These are phyloP conservation scores for Cryptococcus deneoformans DNA, from an alignment of 1,284 basidiomycete genomes.

Conservation along the genomic window DNA sequence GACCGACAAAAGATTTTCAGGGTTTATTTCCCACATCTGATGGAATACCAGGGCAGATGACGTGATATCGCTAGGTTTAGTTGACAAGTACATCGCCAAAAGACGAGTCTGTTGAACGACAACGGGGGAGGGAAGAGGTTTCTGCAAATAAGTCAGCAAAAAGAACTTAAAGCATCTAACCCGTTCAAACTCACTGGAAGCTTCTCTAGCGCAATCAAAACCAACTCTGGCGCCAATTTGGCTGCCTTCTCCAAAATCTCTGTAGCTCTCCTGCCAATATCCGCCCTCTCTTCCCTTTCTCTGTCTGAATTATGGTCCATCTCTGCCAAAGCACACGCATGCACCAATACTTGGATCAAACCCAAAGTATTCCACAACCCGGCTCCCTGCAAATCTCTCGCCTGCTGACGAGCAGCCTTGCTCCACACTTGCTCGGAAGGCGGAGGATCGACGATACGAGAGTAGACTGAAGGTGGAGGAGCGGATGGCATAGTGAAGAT, in stretches of 20 bases:
- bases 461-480: constrained; percentile 71
- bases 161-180: no score
- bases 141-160: constrained; percentile 53
- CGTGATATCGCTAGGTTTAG: constrained; percentile 66
- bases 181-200: constrained; percentile 64
- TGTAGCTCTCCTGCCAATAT: constrained; percentile 69
- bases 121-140: constrained; percentile 84
- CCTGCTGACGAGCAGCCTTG: constrained; percentile 60
- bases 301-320: constrained; percentile 61
- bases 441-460: constrained; percentile 73
- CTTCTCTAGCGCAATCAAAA: constrained; percentile 89
- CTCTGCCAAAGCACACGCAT: constrained; percentile 36
- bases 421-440: constrained; percentile 54
- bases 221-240: constrained; percentile 77
- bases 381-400: constrained; percentile 67
- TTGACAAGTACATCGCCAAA: constrained; percentile 76
- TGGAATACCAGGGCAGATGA: constrained; percentile 96
- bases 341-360: constrained; percentile 80
- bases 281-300: constrained; percentile 55
- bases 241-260: constrained; percentile 91
- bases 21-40: constrained; percentile 89
- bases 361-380: constrained; percentile 93
- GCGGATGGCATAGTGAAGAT: constrained; percentile 79
- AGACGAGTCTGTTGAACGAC: constrained; percentile 81
- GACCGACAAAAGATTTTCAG: constrained; percentile 76